Evolutionary conservation across 129 eudicot species (phyloP).

Genomic region (Escallonia herrerae): DNA sequence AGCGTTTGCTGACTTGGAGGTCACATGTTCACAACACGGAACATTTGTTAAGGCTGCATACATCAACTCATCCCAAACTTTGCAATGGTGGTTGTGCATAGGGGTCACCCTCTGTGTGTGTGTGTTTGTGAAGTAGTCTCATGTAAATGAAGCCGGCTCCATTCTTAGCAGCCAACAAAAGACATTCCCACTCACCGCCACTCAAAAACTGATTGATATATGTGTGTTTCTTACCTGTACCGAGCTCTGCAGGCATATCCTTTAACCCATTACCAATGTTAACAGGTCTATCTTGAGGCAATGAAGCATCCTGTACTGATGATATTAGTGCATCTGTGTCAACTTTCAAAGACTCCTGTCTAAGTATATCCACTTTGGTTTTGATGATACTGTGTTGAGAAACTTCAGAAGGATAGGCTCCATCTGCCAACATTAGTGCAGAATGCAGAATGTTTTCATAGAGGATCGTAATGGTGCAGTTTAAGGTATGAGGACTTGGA

Average conservation of each 20-base stretch:
- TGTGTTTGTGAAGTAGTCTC: neutral
- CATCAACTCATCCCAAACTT: no score
- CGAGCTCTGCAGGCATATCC: constrained; percentile 4
- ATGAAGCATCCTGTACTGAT: constrained; percentile 9
- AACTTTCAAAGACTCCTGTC: constrained; percentile 28
- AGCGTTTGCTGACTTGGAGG: no score
- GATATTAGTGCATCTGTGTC: constrained; percentile 19
- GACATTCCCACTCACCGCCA: neutral
- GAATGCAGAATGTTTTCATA: neutral
- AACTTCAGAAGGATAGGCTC: constrained; percentile 8
- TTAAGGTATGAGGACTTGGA: neutral
- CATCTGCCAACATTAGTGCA: constrained; percentile 15
- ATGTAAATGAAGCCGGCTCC: neutral
- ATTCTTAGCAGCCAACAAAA: neutral
- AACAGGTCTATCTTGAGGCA: constrained; percentile 20
- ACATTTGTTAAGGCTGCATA: no score
- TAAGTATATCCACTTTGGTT: constrained; percentile 24
- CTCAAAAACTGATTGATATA: neutral
- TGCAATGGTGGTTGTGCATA: no score
- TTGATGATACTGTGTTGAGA: constrained; percentile 20
- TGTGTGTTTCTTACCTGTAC: constrained; percentile 13
- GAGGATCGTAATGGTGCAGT: neutral
- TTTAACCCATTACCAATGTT: constrained; percentile 14
- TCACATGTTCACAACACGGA: no score
- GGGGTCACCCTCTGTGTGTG: no score